These are phyloP conservation scores for Leucoagaricus sp. DNA, from an alignment of 1,284 basidiomycete species.

Conservation along the genomic window DNA sequence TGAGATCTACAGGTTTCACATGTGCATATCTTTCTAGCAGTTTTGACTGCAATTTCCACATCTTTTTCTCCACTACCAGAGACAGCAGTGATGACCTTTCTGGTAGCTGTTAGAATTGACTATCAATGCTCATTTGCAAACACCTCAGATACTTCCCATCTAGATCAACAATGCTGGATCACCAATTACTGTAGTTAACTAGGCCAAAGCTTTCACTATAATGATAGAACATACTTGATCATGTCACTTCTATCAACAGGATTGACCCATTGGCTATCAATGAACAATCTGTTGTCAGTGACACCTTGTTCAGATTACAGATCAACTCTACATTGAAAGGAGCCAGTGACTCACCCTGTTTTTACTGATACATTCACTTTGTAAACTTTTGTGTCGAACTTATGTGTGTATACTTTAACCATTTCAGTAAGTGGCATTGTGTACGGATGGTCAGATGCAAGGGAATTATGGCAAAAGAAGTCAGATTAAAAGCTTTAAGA, in stretches of 20 bases:
- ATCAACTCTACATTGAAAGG: too few relatives aligned
- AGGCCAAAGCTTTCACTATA: not conserved
- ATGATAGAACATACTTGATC: slow-evolving; percentile 58
- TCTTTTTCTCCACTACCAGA: slow-evolving; percentile 71
- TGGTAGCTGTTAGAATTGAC: slow-evolving; percentile 49
- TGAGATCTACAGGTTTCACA: not conserved
- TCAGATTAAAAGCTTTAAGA: too few relatives aligned
- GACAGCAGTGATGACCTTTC: slow-evolving; percentile 69
- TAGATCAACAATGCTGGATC: not conserved
- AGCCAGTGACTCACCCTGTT: slow-evolving; percentile 23
- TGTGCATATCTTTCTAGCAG: slow-evolving; percentile 58
- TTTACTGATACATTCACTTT: slow-evolving; percentile 21
- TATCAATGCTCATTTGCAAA: not conserved
- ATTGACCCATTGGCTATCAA: slow-evolving; percentile 78
- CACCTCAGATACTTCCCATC: slow-evolving; percentile 31
- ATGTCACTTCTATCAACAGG: slow-evolving; percentile 49
- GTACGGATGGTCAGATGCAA: too few relatives aligned
- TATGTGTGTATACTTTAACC: slow-evolving; percentile 20
- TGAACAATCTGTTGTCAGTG: slow-evolving; percentile 57
- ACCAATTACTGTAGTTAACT: not conserved
- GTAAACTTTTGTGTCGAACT: slow-evolving; percentile 24
- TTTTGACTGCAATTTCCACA: slow-evolving; percentile 75
- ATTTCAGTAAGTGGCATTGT: not conserved
- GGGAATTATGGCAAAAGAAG: too few relatives aligned
- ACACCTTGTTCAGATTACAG: not conserved